Base-by-base conservation (phyloP, 139 green algal species). In the Chlorella sp. region DNA sequence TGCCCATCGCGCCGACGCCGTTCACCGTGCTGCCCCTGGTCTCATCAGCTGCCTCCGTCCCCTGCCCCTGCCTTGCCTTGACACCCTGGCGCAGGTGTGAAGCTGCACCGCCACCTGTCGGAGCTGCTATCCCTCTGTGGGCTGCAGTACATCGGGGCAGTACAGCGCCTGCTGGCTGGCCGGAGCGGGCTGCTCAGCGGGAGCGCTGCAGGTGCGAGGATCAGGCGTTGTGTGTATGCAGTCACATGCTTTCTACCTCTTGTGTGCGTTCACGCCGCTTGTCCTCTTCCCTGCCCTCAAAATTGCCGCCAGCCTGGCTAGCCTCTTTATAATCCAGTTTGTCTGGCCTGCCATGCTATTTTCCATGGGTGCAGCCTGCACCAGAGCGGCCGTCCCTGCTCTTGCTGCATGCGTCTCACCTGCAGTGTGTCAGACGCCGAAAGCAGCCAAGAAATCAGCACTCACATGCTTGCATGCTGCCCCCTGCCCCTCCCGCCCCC, bases 41-140 rank as follows among this genome's bases (percentile, higher is more conserved):
- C 48, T 9, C 48, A 57, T n/a, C n/a, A n/a, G n/a, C n/a, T n/a
- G n/a, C n/a, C n/a, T n/a, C n/a, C 22, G 24, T 71, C 11, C 64
- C 64, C 64, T 77, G 69, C 69, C 32, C 36, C 83, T 18, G 9
- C 11, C 83, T 61, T 1, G 2, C 40, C 28, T 24, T 5, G 26
- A 11, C 30, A 12, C 42, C 53, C 39, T n/a, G n/a, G n/a, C 37
- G 66, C 88, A 91, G 88, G 88, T 28, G 32, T 91, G 21, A 91
- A 91, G 88, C 88, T 91, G 79, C 88, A 91, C 80, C 80, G 57
- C 22, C 88, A 87, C 19, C 66, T 83, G 66, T 39, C 42, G 0
- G 78, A 91, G 66, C 42, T 91, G 66, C 81, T 91, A 32, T 22
- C 61, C 61, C 4, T 60, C 32, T 9, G 24, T 16, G 39, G 78